Percentiles rank a stretch among this genome's conserved stretches.
Evolutionary conservation across 176 grass and related monocot species (phyloP).

Genomic region (Urochloa ruziziensis): DNA sequence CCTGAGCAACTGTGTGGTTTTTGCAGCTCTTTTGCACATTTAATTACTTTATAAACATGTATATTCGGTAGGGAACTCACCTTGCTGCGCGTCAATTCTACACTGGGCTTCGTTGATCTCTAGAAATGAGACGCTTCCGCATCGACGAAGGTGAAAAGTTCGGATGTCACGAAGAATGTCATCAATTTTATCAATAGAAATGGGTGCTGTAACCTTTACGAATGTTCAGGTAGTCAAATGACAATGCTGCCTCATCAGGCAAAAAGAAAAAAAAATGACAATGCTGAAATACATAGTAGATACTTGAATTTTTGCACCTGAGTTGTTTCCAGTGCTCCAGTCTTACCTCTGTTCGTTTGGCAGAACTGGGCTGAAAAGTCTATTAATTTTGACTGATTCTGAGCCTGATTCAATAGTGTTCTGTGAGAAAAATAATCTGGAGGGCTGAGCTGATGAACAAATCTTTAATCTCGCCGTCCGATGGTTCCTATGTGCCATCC

Average conservation of each 20-base stretch:
- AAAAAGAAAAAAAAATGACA: no score
- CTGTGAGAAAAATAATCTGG: no score
- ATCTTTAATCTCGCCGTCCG: no score
- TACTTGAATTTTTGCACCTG: background rate
- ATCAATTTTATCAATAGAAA: background rate
- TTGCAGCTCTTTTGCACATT: background rate
- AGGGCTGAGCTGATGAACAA: no score
- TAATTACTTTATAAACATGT: background rate
- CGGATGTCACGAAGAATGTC: background rate
- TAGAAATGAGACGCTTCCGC: background rate
- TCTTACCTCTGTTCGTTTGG: no score
- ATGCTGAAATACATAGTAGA: background rate
- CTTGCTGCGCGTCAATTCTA: background rate
- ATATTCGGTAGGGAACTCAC: background rate
- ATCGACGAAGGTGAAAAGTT: background rate
- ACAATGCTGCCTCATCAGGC: no score
- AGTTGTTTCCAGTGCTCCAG: no score
- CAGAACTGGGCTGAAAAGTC: no score
- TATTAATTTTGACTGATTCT: no score
- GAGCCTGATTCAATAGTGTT: no score
- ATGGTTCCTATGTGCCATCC: no score
- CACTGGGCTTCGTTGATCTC: background rate
- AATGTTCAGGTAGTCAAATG: constrained; percentile 2
- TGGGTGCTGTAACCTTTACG: background rate
- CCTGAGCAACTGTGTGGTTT: background rate